Evolutionary conservation across 805 yeast genomes (phyloP).

Genomic region (Allodekkera sacchari): DNA sequence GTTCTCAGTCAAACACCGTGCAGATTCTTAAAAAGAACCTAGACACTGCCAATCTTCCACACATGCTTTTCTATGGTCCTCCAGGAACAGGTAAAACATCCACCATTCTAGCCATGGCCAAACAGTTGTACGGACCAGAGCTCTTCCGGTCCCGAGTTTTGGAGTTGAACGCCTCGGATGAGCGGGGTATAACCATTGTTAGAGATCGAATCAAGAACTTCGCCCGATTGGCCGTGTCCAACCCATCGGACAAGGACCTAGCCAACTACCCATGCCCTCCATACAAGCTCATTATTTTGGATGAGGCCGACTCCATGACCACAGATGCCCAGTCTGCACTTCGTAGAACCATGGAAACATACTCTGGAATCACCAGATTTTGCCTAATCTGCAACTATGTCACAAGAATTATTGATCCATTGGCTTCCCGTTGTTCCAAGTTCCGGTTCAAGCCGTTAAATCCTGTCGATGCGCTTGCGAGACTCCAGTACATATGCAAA

Average conservation of each 20-base stretch:
- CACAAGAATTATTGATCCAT: slow-evolving; percentile 92
- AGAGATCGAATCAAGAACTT: slow-evolving; percentile 79
- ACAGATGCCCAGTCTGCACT: slow-evolving; percentile 92
- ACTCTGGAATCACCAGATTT: slow-evolving; percentile 83
- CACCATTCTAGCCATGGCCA: slow-evolving; percentile 75
- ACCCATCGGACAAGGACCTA: slow-evolving; percentile 62
- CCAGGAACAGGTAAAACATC: slow-evolving; percentile 94
- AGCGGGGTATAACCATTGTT: slow-evolving; percentile 82
- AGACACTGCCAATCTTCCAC: slow-evolving; percentile 77
- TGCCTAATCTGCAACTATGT: slow-evolving; percentile 94
- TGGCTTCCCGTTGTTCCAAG: slow-evolving; percentile 94
- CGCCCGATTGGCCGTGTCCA: slow-evolving; percentile 78
- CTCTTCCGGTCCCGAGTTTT: slow-evolving; percentile 63
- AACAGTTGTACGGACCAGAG: slow-evolving; percentile 68
- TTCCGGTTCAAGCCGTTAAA: slow-evolving; percentile 82
- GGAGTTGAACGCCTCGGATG: slow-evolving; percentile 86
- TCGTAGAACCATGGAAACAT: slow-evolving; percentile 89
- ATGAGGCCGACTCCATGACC: slow-evolving; percentile 99
- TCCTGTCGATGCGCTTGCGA: slow-evolving; percentile 54
- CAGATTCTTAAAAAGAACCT: slow-evolving; percentile 73
- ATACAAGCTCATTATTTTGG: slow-evolving; percentile 83
- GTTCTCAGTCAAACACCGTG: slow-evolving; percentile 89
- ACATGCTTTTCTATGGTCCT: slow-evolving; percentile 87
- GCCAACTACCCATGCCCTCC: slow-evolving; percentile 92
- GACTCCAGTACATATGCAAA: slow-evolving; percentile 56